Evolutionary conservation across 176 grass and related monocot species (phyloP), one percentile per base, ranked within the genome.

Genomic region (Lolium multiflorum): DNA sequence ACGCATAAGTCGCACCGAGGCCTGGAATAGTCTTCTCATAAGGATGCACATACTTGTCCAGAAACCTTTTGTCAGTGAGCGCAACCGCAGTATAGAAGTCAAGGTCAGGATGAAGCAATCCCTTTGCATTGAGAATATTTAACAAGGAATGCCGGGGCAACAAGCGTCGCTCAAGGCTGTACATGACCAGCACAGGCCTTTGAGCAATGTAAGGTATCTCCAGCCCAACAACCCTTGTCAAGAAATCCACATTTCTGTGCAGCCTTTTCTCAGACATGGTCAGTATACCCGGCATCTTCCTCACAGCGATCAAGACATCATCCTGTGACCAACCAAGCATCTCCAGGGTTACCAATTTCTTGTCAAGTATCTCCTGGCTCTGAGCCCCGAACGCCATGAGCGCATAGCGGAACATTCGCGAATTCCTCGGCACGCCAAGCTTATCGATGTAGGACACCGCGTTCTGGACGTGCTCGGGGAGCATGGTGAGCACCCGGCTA

Each of bases 311-410:
- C 25, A 31, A 18, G 25, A 54, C 10, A 1, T 76, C 49, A 0
- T 76, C 25, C 22, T 10, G 73, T 8, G 49, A 76, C 73, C 73
- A 76, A 2, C 73, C 73, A 35, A 76, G 73, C 49, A 11, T 50
- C 49, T 54, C 15, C 2, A 76, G 16, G 7, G 26, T 8, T 25
- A 2, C 25, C 16, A 76, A 9, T 5, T 76, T 76, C 24, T 35
- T 18, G 49, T 22, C 49, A 8, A 76, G 2, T 10, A 18, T 54
- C 73, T 31, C 49, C 25, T 28, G 22, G 49, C 73, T 35, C 24
- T 52, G 43, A 2, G 10, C 3, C 7, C 14, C 24, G 4, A 76
- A 54, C 14, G 25, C 7, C 22, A 54, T 28, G 5, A 76, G 73
- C 1, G 73, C 73, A 8, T 18, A 17, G 14, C 24, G 25, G 14